Evolutionary conservation across 2,329 filamentous ascomycete species (phyloP), one percentile per base, ranked within the genome.

Genomic region (Drechslerella dactyloides): DNA sequence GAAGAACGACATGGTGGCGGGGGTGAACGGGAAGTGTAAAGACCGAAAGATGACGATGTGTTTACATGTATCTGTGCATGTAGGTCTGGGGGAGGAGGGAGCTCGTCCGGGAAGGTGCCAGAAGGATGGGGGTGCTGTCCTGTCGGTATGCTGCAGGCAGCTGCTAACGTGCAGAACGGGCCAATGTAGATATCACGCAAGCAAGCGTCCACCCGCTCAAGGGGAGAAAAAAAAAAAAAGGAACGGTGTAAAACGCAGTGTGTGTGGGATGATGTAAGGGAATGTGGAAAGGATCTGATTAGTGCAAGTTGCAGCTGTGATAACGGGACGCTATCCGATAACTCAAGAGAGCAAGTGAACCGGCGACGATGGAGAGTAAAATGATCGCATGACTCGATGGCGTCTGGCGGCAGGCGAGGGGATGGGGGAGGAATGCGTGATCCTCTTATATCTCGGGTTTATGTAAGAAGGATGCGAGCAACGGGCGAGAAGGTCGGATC

Each of bases 1-100:
- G 60, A 72, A 72, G 60, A 72, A 72, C 30, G 68, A 72, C 68
- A 72, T 72, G 60, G 30, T 21, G 54, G 58, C 33, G 56, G n/a
- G 30, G 50, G 35, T 10, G 19, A 53, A 27, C 8, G 33, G 15
- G 54, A 62, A 35, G 30, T 5, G 13, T 13, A 40, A n/a, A 62
- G 44, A 51, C 13, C 30, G 17, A 44, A 23, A 42, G 21, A 13
- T 15, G 42, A 42, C 46, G 46, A 59, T 59, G 33, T 50, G 33
- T 44, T 52, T 50, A 62, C 51, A 62, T 46, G 48, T 23, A 44
- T 44, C 37, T 8, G 27, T 30, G 46, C 30, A 42, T 23, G 51
- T 24, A 63, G 19, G 17, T n/a, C n/a, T 19, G n/a, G 35, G 59
- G 66, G 54, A 40, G 37, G 48, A 57, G 42, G 24, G 48, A 53